phyloP scores from a whole-genome alignment of 768 basidiomycete species.

The Mycena maculata region DNA sequence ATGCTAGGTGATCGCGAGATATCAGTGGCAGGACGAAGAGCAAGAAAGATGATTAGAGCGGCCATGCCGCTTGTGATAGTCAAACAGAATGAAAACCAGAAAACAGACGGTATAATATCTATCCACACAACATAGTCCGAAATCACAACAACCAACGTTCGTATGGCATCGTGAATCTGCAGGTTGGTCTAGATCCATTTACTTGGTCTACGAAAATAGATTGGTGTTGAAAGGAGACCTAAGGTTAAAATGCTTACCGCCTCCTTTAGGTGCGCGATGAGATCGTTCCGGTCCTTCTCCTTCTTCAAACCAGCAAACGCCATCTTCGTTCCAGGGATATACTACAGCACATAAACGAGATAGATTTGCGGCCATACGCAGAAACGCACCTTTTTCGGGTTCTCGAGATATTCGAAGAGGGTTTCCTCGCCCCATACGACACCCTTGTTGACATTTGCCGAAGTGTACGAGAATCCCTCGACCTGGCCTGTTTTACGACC shows the following conservation, averaged over 20 bases:
- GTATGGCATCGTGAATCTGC: no score
- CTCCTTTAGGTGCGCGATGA: slow-evolving; percentile 86
- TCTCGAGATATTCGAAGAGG: slow-evolving; percentile 95
- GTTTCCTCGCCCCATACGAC: slow-evolving; percentile 87
- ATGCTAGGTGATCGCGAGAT: neutral
- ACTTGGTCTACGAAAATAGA: neutral
- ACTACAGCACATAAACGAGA: slow-evolving; percentile 53
- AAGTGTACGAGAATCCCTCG: slow-evolving; percentile 90
- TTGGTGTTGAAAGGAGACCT: neutral
- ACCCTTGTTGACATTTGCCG: slow-evolving; percentile 96
- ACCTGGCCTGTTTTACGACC: slow-evolving; percentile 90
- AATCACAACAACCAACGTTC: no score
- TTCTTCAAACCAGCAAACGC: slow-evolving; percentile 99
- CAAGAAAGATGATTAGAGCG: no score
- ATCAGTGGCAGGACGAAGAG: neutral
- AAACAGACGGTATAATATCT: no score
- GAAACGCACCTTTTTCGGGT: slow-evolving; percentile 90
- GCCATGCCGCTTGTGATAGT: no score
- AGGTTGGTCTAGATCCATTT: neutral
- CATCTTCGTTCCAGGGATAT: slow-evolving; percentile 98
- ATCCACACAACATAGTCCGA: no score
- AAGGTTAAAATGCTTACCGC: slow-evolving; percentile 57
- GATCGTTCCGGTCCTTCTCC: slow-evolving; percentile 96
- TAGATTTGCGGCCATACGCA: neutral
- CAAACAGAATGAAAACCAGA: no score